Evolutionary conservation across 306 rosid species (phyloP), one percentile per base, ranked within the genome.

Genomic region (Urtica urens): DNA sequence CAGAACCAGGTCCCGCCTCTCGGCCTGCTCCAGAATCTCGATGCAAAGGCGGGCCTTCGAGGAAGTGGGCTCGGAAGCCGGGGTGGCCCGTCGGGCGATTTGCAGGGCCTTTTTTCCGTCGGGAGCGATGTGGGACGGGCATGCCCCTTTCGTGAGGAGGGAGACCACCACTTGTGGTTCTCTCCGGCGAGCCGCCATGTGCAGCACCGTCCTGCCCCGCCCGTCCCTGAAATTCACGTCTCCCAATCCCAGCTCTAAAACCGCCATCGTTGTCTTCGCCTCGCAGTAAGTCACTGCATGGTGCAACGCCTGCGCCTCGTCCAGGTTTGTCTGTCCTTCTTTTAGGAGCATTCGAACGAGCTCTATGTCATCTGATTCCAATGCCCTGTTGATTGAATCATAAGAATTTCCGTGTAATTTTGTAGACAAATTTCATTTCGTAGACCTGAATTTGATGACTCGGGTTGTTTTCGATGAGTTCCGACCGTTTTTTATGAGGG

Each of bases 21-120:
- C 87, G 26, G 78, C 93, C 60, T 82, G 87, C 69, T 82, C 93
- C 70, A 82, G 50, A 60, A 72, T 75, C 79, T 82, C 83, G 48
- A 75, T 64, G 37, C 83, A 82, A 57, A 75, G 70, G 7, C 75
- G 44, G 8, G 72, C 81, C 3, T 39, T 67, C 7, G 68, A 55
- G 29, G 72, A 75, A 21, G 65, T 49, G 61, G 69, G 69, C 46
- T 70, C 77, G 28, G 59, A 58, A 15, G 75, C 78, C 65, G 64
- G 72, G 0, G 81, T 75, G 3, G 59, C 62, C 10, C 72, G 72
- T 59, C 78, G 75, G 0, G 77, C 53, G 58, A 82, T 82, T 66
- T 75, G 83, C 62, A 82, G 77, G 12, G 83, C 81, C 17, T 82
- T 75, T 49, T 73, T 82, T 1, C 83, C 87, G 68, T 82, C 86